Evolutionary conservation across 2,329 filamentous ascomycete genomes (phyloP).

Genomic region (Emmonsiellopsis sp.): DNA sequence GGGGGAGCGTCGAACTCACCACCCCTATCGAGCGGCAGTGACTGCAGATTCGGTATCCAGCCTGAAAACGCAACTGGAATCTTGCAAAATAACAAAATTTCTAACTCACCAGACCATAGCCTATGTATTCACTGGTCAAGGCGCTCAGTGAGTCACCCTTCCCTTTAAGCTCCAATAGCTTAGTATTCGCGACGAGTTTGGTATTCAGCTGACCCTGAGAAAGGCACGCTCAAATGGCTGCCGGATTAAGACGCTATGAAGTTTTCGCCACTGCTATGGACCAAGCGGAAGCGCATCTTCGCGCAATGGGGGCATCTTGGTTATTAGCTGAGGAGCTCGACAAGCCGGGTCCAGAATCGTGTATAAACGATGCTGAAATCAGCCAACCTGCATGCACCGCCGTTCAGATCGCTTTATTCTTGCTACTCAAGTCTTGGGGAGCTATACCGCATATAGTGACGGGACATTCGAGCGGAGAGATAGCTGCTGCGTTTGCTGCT

Average conservation of each 20-base stretch:
- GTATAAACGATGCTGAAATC: slow-evolving; percentile 3
- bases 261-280: background rate
- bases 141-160: background rate
- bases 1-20: slow-evolving; percentile 1
- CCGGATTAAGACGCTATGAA: background rate
- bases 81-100: background rate
- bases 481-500: slow-evolving; percentile 1
- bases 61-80: background rate
- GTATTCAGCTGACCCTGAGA: background rate
- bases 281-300: background rate
- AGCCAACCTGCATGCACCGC: slow-evolving; percentile 5
- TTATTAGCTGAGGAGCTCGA: background rate
- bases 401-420: slow-evolving; percentile 8
- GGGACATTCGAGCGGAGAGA: slow-evolving; percentile 9
- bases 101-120: background rate
- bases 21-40: background rate
- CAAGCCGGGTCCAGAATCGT: background rate
- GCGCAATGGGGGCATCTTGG: too few relatives aligned
- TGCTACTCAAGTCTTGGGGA: slow-evolving; percentile 2
- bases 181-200: background rate
- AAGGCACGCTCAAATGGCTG: background rate
- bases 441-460: background rate
- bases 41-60: background rate
- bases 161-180: background rate
- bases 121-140: background rate